These are phyloP conservation scores for Alectoria sarmentosa DNA, from an alignment of 495 filamentous ascomycete genomes.

Conservation along the genomic window DNA sequence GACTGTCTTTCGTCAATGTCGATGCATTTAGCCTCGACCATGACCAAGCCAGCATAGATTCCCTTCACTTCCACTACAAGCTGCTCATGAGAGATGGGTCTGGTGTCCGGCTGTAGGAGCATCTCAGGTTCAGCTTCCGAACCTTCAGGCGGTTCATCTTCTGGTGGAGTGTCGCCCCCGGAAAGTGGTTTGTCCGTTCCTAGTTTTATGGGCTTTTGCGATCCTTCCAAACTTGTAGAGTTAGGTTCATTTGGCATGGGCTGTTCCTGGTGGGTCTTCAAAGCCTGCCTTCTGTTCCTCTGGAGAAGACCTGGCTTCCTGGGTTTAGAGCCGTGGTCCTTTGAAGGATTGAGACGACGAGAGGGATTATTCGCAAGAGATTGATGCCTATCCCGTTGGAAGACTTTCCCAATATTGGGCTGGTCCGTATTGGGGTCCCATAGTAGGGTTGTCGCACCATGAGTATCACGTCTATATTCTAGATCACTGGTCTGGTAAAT, in stretches of 20 bases:
- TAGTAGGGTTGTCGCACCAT: background rate
- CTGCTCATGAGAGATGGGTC: constrained; percentile 69
- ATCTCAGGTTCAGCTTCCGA: constrained; percentile 25
- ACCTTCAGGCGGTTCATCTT: background rate
- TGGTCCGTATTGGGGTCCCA: background rate
- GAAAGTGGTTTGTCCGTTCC: background rate
- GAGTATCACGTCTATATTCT: background rate
- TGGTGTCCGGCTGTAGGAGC: constrained; percentile 52
- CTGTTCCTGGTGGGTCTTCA: background rate
- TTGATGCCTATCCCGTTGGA: background rate
- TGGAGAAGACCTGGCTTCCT: background rate
- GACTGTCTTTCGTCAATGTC: constrained; percentile 36
- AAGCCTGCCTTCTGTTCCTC: background rate
- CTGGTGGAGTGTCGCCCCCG: background rate
- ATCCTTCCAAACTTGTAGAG: background rate
- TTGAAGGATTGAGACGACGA: background rate
- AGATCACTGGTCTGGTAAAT: background rate
- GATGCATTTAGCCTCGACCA: constrained; percentile 46
- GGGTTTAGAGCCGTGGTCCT: background rate
- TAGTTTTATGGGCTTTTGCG: background rate
- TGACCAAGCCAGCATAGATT: constrained; percentile 42
- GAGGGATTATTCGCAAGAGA: background rate
- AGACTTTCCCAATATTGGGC: background rate
- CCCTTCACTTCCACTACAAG: constrained; percentile 45
- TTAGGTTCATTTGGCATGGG: background rate